Base-by-base conservation (phyloP, 129 eudicot genomes). In the Saposhnikovia divaricata region DNA sequence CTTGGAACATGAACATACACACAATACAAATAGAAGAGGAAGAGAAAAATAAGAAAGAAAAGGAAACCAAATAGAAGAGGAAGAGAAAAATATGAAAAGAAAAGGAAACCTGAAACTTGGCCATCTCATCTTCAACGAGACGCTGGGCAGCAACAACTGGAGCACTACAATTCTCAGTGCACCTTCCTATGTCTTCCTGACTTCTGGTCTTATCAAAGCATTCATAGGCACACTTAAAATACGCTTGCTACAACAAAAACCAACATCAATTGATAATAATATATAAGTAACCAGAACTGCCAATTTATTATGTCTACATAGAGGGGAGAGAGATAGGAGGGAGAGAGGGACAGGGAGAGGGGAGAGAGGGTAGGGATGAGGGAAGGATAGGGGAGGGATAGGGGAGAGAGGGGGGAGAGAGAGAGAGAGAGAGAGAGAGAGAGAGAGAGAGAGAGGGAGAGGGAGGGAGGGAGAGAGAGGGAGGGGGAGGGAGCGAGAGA, bases 81-180 rank as follows among this genome's bases (percentile, higher is more conserved):
- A 59, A 59, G 31, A 39, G n/a, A 8, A 1, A 19, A 19, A 72
- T 9, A 72, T 8, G 45, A 57, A 23, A 31, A 42, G 27, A 11
- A 16, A 48, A 42, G 76, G 50, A 80, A 15, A 92, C 99, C 90
- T 96, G 97, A 87, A 96, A 96, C 87, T 88, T 86, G 16, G 97
- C 91, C 90, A 96, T 88, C 51, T 96, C 97, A 2, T 69, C 78
- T 84, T 92, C 95, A 48, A 96, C 91, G 4, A 96, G 89, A 75
- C 90, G 77, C 77, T 74, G 77, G n/a, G 77, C 77, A 23, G 77
- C 48, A 74, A 74, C 55, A 74, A 74, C 77, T 25, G 77, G 77
- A 45, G 48, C 77, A 23, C 77, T 74, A n/a, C 77, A 74, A 45
- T 74, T 74, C 45, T 74, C 77, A 27, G 37, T 25, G 48, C 77